Conservation (phyloP, 169 alveolate species). For the Plasmodium berghei region DNA sequence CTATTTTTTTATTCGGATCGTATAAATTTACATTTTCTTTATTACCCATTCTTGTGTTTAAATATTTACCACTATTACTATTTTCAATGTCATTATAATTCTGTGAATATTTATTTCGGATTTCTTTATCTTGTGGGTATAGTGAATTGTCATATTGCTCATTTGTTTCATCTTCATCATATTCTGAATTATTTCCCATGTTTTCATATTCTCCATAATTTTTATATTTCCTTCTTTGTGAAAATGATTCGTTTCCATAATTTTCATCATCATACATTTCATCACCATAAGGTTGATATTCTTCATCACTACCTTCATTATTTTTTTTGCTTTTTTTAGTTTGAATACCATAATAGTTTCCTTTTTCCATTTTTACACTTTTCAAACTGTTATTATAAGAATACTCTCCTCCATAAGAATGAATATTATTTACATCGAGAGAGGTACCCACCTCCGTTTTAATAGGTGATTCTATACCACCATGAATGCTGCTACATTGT, state of each 20-base stretch:
- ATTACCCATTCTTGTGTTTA: neutral
- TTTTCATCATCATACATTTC: neutral
- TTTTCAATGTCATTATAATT: neutral
- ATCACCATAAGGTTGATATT: slow-evolving; percentile 3
- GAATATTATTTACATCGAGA: neutral
- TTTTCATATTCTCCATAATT: slow-evolving; percentile 4
- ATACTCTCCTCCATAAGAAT: neutral
- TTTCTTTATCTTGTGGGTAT: neutral
- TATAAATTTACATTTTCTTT: neutral
- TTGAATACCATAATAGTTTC: neutral
- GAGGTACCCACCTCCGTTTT: too few relatives aligned
- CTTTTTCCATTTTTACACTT: slow-evolving; percentile 4
- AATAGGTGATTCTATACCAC: neutral
- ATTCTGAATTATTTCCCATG: neutral
- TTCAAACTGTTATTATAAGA: neutral
- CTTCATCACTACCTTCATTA: slow-evolving; percentile 22
- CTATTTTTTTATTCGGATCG: slow-evolving; percentile 9
- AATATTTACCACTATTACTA: neutral
- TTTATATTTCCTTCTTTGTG: neutral
- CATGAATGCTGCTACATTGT: neutral
- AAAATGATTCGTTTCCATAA: neutral
- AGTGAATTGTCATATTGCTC: neutral
- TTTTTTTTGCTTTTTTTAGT: slow-evolving; percentile 6
- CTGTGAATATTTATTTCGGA: neutral
- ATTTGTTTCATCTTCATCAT: neutral